Evolutionary conservation across 768 basidiomycete species (phyloP), one percentile per base, ranked within the genome.

Genomic region (Naematelia aurantialba): DNA sequence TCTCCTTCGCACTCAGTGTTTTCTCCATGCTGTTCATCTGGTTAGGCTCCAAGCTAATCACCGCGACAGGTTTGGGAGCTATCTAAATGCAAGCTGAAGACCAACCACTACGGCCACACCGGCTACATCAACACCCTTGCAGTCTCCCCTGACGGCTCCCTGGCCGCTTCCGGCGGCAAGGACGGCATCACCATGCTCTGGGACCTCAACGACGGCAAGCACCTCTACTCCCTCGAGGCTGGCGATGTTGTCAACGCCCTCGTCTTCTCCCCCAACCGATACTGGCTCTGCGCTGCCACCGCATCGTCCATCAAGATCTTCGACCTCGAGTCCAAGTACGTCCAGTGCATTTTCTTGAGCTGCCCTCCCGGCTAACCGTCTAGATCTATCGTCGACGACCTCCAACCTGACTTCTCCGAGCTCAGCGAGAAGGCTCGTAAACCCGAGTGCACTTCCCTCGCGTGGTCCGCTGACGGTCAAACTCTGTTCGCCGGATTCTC

Each of bases 191-290:
- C 93, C 78, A 97, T 97, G 93, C 88, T 97, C 65, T 99, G 96
- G 96, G 96, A 99, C 79, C 82, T 99, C 74, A 98, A 97, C 81
- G 96, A 98, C 83, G 93, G 92, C 83, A 98, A 97, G 83, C 96
- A 98, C 84, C 87, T 99, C 74, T 99, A 99, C 85, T 97, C 92
- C 55, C 88, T 99, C 60, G 96, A 99, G 80, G 96, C 96, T 49
- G 93, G 93, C 61, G 91, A 99, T 78, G 82, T 92, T 69, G 93
- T 99, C 85, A 97, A 99, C 78, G 92, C 96, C 61, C 89, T 99
- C 68, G 96, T 98, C 78, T 99, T 99, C 85, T 93, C 91, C 14
- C 96, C 96, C 61, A 99, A 99, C 85, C 88, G 94, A 59, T 99
- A 99, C 88, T 99, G 96, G 96, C 82, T 99, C 66, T 99, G 96